Base-by-base conservation (phyloP, 768 basidiomycete species). In the Boletellus ananas region DNA sequence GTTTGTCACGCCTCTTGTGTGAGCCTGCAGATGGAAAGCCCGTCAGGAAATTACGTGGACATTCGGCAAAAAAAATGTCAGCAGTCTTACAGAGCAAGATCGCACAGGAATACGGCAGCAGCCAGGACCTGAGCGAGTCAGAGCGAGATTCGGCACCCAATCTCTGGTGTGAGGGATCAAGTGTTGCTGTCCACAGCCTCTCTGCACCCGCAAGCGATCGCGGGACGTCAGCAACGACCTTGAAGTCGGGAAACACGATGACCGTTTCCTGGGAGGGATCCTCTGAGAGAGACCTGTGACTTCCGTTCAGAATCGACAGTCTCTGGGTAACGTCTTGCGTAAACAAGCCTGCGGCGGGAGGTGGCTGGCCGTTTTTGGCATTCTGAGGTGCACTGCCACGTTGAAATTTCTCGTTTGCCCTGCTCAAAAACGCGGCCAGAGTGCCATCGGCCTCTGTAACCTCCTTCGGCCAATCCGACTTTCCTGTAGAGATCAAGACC, bases 171-270 rank as follows among this genome's bases (percentile, higher is more conserved):
- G 69, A 68, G 1, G 87, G 85, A 57, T 83, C 78, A 9, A 94
- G 74, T 2, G 81, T 77, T 23, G 72, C 70, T 29, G 77, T 70
- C 80, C 84, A 92, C 18, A 96, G 70, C 27, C 76, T 75, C 50
- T 81, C 72, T 6, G 93, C 94, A 21, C 88, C 89, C 2, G 77
- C 72, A 13, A 64, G 49, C 0, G 84, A 78, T 31, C 81, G 74
- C 20, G 79, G 79, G 13, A 97, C 83, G 45, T 85, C 84, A 2
- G 81, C 77, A 25, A 94, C 78, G 40, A 93, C 76, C 57, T 84
- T 92, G 74, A 85, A 98, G 69, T 99, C 95, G 6, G 95, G 95
- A 59, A 99, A 82, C 2, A 97, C 79, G 37, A 99, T 75, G 16
- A 94, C 88, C 0, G 88, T 87, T 57, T 94, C 86, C 45, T 75